Percentiles rank a stretch among this genome's conserved stretches.
Evolutionary conservation across 108 stramenopile species (phyloP).

Genomic region (Thalassiosira profunda): DNA sequence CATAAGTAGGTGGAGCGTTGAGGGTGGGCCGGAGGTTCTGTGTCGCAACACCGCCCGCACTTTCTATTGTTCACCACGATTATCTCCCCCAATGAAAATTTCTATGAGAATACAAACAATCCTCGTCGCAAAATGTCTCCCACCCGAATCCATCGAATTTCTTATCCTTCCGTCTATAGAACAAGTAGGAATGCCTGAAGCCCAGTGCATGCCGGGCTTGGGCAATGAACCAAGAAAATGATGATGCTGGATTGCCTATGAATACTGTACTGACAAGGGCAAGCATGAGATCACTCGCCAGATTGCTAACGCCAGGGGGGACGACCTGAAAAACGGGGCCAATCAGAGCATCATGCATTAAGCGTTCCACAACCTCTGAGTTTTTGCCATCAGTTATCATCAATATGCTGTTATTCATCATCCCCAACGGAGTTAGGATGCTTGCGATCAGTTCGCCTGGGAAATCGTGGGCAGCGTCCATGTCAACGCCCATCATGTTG

Average conservation of each 20-base stretch:
- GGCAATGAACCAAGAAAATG: constrained; percentile 12
- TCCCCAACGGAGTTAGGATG: not conserved
- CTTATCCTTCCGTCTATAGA: too few species aligned
- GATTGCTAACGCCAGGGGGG: not conserved
- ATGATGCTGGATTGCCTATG: constrained; percentile 28
- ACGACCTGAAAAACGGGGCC: not conserved
- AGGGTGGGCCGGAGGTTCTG: too few species aligned
- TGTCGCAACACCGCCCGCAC: too few species aligned
- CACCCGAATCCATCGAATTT: too few species aligned
- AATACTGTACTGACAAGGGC: constrained; percentile 27
- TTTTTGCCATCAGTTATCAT: constrained; percentile 1
- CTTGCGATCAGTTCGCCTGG: not conserved
- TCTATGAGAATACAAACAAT: too few species aligned
- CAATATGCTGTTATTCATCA: not conserved
- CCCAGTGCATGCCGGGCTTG: constrained; percentile 11
- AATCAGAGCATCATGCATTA: not conserved
- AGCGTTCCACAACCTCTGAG: not conserved
- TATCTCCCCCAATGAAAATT: too few species aligned
- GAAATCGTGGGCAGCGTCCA: not conserved
- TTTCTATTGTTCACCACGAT: too few species aligned
- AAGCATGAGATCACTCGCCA: not conserved
- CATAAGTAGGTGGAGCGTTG: too few species aligned
- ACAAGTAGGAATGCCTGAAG: constrained; percentile 4
- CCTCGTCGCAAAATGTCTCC: too few species aligned
- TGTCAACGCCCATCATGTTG: too few species aligned